Evolutionary conservation across 2,329 filamentous ascomycete genomes (phyloP).

Genomic region (Colletotrichum sp.): DNA sequence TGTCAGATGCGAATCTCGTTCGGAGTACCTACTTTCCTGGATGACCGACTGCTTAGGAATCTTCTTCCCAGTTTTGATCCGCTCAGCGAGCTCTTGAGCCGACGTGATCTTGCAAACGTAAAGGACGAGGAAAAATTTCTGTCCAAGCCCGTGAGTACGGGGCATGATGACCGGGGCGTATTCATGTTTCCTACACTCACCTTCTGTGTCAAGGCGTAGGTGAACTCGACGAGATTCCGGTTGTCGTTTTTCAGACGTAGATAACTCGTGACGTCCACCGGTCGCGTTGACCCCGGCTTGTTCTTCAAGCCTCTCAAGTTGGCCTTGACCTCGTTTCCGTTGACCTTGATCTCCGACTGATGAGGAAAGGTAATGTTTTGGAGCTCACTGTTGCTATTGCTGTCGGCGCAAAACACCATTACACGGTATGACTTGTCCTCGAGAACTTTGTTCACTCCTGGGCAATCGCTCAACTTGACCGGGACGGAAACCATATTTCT

Average conservation of each 20-base stretch:
- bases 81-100: constrained; percentile 72
- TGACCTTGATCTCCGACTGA: constrained; percentile 91
- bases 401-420: constrained; percentile 83
- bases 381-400: constrained; percentile 53
- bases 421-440: constrained; percentile 69
- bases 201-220: constrained; percentile 91
- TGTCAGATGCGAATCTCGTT: not conserved
- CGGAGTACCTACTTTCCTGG: constrained; percentile 72
- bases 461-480: constrained; percentile 55
- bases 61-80: constrained; percentile 69
- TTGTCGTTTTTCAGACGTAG: constrained; percentile 70
- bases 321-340: constrained; percentile 86
- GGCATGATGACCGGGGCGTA: not conserved
- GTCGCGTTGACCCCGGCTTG: constrained; percentile 91
- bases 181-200: constrained; percentile 49
- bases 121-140: constrained; percentile 77
- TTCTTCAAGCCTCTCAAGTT: constrained; percentile 96
- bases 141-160: constrained; percentile 20
- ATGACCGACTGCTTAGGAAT: constrained; percentile 85
- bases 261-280: constrained; percentile 85
- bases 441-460: constrained; percentile 60
- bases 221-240: constrained; percentile 80
- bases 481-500: constrained; percentile 51
- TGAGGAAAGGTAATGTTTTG: constrained; percentile 90
- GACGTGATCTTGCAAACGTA: constrained; percentile 78